phyloP scores from a whole-genome alignment of 371 early-diverging fungal species.

The Mucor sp. region DNA sequence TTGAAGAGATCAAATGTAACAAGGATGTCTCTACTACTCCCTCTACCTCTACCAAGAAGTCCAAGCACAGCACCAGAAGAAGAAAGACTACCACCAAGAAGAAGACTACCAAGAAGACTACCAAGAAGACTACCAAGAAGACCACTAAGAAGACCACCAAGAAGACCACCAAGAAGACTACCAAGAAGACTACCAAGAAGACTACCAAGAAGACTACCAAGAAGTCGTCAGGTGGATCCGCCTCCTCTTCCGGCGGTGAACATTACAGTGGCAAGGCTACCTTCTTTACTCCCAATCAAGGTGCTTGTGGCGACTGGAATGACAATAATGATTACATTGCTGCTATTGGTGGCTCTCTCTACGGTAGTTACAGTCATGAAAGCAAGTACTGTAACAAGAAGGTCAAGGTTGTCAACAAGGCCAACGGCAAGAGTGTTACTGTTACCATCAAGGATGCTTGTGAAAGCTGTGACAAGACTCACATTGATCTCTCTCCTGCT shows the following conservation, averaged over 20 bases:
- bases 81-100: conserved; percentile 14
- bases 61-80: conserved; percentile 16
- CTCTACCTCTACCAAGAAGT: conserved; percentile 3
- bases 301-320: conserved; percentile 45
- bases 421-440: conserved; percentile 34
- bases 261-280: conserved; percentile 32
- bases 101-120: conserved; percentile 20
- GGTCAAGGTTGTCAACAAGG: conserved; percentile 31
- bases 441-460: conserved; percentile 42
- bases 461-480: conserved; percentile 27
- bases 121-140: conserved; percentile 13
- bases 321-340: conserved; percentile 32
- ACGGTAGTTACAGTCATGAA: conserved; percentile 36
- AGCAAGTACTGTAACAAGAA: conserved; percentile 37
- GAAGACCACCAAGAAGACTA: conserved; percentile 19
- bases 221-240: conserved; percentile 14
- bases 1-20: conserved; percentile 12
- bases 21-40: conserved; percentile 7
- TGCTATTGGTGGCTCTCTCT: conserved; percentile 33
- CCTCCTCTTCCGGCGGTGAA: background rate
- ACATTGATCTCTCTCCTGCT: conserved; percentile 41
- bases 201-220: conserved; percentile 18
- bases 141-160: conserved; percentile 21
- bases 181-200: conserved; percentile 19
- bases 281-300: conserved; percentile 39